A percentile compares a stretch with the other conserved stretches of the same genome.
These are phyloP conservation scores for Volutella citrinella DNA, from an alignment of 2,329 filamentous ascomycete genomes.

Conservation along the genomic window DNA sequence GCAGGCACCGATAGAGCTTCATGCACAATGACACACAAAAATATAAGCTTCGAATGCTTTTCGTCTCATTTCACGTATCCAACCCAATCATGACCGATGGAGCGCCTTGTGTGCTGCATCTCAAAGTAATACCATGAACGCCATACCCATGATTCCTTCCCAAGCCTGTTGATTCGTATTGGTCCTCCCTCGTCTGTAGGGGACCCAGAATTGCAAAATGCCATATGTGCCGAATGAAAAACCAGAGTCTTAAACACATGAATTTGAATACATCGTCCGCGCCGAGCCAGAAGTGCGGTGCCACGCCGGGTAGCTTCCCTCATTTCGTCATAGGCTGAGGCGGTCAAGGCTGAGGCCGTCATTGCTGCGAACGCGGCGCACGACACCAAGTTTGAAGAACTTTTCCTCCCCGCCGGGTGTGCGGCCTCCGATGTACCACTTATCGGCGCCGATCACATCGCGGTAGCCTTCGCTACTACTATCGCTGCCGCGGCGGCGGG, in stretches of 20 bases:
- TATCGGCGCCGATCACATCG: slow-evolving; percentile 68
- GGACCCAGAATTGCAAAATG: slow-evolving; percentile 1
- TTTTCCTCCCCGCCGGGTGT: slow-evolving; percentile 75
- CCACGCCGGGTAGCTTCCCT: too few species aligned
- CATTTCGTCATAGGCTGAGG: slow-evolving; percentile 67
- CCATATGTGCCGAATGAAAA: slow-evolving; percentile 6
- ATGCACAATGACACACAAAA: too few species aligned
- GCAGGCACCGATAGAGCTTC: too few species aligned
- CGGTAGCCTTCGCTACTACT: slow-evolving; percentile 74
- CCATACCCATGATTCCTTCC: slow-evolving; percentile 7
- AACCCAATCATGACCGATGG: slow-evolving; percentile 7
- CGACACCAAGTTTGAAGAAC: slow-evolving; percentile 78
- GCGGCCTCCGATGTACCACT: slow-evolving; percentile 78
- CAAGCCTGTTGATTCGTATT: slow-evolving; percentile 1
- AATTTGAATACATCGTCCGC: background rate
- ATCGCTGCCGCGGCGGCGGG: slow-evolving; percentile 65
- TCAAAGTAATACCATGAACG: slow-evolving; percentile 5
- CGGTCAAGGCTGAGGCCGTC: slow-evolving; percentile 73
- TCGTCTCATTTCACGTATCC: slow-evolving; percentile 11
- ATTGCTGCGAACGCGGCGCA: slow-evolving; percentile 68
- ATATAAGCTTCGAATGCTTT: slow-evolving; percentile 15
- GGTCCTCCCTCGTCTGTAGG: too few species aligned
- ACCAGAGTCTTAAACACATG: background rate
- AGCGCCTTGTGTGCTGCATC: slow-evolving; percentile 3
- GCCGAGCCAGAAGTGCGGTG: too few species aligned